Evolutionary conservation across 1,139 yeast species (phyloP).

Genomic region (Petasospora rhodanensis): DNA sequence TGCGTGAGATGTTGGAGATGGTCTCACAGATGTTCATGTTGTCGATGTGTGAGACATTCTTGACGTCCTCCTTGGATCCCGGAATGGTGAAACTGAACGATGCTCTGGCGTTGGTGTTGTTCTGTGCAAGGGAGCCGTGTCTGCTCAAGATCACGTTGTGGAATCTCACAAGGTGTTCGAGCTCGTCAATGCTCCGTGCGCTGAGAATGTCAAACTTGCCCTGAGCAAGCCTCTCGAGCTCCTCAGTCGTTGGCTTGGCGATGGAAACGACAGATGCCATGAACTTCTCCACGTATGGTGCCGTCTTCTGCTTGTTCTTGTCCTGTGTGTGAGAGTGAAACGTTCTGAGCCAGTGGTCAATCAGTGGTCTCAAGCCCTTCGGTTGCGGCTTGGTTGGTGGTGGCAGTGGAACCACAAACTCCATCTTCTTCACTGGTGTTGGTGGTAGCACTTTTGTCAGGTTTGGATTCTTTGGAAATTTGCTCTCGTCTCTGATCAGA

Average conservation of each 20-base stretch:
- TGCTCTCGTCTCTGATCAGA: slow-evolving; percentile 29
- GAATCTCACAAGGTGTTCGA: slow-evolving; percentile 37
- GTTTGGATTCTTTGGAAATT: slow-evolving; percentile 37
- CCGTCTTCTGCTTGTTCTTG: slow-evolving; percentile 18
- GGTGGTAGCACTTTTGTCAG: slow-evolving; percentile 49
- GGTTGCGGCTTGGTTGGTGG: slow-evolving; percentile 15
- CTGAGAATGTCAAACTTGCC: slow-evolving; percentile 67
- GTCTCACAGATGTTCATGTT: slow-evolving; percentile 26
- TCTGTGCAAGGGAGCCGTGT: slow-evolving; percentile 14
- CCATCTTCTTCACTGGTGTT: slow-evolving; percentile 66
- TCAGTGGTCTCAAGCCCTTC: slow-evolving; percentile 19
- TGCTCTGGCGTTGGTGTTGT: slow-evolving; percentile 2
- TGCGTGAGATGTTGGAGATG: slow-evolving; percentile 23
- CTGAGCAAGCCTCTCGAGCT: slow-evolving; percentile 30
- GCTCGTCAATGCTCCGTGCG: slow-evolving; percentile 75
- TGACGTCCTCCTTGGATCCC: slow-evolving; percentile 9
- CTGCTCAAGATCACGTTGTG: slow-evolving; percentile 31
- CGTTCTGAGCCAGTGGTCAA: slow-evolving; percentile 24
- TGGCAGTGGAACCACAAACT: slow-evolving; percentile 26
- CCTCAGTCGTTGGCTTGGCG: slow-evolving; percentile 28
- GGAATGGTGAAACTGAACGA: slow-evolving; percentile 22
- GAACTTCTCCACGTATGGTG: slow-evolving; percentile 29
- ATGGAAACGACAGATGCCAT: slow-evolving; percentile 37
- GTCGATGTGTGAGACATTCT: slow-evolving; percentile 23
- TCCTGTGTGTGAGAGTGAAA: slow-evolving; percentile 15